Evolutionary conservation across 78 protist species (phyloP).

Genomic region (Guillardia theta): DNA sequence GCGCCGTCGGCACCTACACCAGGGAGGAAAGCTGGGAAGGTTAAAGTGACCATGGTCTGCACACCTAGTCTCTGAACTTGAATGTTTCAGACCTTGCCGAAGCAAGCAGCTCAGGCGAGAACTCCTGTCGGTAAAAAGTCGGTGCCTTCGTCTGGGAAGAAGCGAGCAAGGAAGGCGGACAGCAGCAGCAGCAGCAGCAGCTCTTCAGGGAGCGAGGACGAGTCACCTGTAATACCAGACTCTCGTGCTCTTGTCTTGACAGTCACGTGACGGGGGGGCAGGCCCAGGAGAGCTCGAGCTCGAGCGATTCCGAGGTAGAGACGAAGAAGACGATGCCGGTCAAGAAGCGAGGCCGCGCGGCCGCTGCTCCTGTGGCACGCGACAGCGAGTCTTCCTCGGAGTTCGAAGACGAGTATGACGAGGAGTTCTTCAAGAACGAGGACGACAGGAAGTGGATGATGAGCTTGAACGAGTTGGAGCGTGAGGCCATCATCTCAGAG

Average conservation of each 20-base stretch:
- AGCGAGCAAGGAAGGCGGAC: not conserved
- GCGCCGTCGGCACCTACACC: not conserved
- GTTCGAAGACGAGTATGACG: slow-evolving; percentile 19
- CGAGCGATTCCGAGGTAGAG: not conserved
- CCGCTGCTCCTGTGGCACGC: not conserved
- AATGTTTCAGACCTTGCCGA: not conserved
- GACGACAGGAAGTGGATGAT: slow-evolving; percentile 24
- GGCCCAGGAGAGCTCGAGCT: too few relatives aligned
- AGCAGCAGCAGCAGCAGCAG: too few relatives aligned
- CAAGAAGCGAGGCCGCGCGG: not conserved
- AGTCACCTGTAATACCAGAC: too few relatives aligned
- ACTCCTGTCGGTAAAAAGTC: not conserved
- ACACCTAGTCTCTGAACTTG: not conserved
- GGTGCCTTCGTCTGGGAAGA: not conserved
- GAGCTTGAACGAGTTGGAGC: not conserved
- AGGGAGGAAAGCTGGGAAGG: not conserved
- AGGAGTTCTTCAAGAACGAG: not conserved
- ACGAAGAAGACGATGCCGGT: not conserved
- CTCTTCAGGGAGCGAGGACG: too few relatives aligned
- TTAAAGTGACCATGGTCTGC: not conserved
- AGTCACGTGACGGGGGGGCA: not conserved
- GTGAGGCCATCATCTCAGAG: slow-evolving; percentile 15
- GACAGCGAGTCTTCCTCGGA: slow-evolving; percentile 24
- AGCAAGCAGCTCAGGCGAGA: not conserved
- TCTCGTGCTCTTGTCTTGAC: too few relatives aligned